phyloP scores from a whole-genome alignment of 2,329 filamentous ascomycete genomes.

The Fusarium robinianum region DNA sequence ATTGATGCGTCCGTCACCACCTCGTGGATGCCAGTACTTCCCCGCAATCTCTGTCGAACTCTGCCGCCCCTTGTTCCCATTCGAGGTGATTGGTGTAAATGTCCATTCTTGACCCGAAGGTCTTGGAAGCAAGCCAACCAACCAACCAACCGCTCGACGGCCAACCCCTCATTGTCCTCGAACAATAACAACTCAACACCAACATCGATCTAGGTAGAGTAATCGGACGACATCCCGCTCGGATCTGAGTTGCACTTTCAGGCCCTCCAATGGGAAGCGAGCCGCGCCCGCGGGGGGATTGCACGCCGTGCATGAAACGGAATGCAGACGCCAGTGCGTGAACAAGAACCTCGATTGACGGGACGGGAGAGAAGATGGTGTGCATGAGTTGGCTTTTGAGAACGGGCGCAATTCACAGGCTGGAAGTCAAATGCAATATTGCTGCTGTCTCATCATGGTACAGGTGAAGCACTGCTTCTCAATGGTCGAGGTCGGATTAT shows the following conservation, averaged over 20 bases:
- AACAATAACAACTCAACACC: slow-evolving; percentile 6
- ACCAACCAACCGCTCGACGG: no score
- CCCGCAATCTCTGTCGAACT: slow-evolving; percentile 15
- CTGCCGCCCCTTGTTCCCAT: slow-evolving; percentile 2
- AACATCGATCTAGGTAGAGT: slow-evolving; percentile 3
- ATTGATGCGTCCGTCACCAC: slow-evolving; percentile 11
- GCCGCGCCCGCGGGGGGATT: slow-evolving; percentile 24
- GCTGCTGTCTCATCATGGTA: no score
- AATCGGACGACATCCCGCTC: slow-evolving; percentile 9
- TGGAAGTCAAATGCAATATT: no score
- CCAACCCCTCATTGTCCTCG: slow-evolving; percentile 9
- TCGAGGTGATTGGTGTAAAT: neutral
- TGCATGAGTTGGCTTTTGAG: no score
- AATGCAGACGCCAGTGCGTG: slow-evolving; percentile 16
- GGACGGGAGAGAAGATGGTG: slow-evolving; percentile 9
- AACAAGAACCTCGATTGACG: slow-evolving; percentile 5
- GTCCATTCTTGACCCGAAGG: no score
- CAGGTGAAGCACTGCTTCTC: no score
- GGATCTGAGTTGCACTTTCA: slow-evolving; percentile 17
- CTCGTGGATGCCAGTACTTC: slow-evolving; percentile 22
- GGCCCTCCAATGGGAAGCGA: slow-evolving; percentile 31
- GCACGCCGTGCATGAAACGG: slow-evolving; percentile 26
- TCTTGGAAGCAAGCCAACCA: no score
- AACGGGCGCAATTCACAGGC: no score
- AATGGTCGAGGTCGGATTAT: no score